phyloP scores from a whole-genome alignment of 129 eudicot genomes.

The Ambrosia artemisiifolia region DNA sequence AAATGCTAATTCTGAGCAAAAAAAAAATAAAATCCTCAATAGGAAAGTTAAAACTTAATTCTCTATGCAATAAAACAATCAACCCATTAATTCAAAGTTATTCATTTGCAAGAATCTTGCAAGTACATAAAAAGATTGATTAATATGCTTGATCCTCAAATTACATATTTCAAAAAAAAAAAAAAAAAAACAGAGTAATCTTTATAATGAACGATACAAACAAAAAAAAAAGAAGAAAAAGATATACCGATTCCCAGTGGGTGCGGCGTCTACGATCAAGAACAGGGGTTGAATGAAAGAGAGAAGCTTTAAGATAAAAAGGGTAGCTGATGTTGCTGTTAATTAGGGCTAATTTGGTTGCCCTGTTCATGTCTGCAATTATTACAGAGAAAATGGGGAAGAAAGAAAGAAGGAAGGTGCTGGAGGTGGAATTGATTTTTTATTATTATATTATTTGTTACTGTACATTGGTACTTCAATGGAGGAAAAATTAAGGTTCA shows the following conservation, averaged over 20 bases:
- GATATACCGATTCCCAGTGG: constrained; percentile 61
- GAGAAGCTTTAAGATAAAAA: constrained; percentile 31
- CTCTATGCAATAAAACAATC: background rate
- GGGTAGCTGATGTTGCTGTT: constrained; percentile 25
- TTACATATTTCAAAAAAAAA: no score
- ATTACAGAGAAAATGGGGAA: background rate
- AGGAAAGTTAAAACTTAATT: background rate
- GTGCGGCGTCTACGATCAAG: constrained; percentile 61
- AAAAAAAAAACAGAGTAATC: background rate
- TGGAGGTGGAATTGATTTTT: background rate
- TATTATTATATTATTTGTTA: no score
- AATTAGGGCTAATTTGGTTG: constrained; percentile 35
- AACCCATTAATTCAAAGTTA: background rate
- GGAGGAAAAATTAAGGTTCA: constrained; percentile 18
- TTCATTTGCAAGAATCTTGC: background rate
- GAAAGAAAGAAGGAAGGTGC: constrained; percentile 7
- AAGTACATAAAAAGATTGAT: background rate
- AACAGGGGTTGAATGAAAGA: constrained; percentile 67
- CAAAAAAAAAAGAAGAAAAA: background rate
- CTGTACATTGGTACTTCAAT: background rate
- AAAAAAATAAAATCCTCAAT: no score
- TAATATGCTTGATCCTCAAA: background rate
- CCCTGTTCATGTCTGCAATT: constrained; percentile 40
- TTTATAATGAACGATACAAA: no score
- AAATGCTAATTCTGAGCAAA: no score